Base-by-base conservation (phyloP, 1,284 basidiomycete species). In the Trametes versicolor region DNA sequence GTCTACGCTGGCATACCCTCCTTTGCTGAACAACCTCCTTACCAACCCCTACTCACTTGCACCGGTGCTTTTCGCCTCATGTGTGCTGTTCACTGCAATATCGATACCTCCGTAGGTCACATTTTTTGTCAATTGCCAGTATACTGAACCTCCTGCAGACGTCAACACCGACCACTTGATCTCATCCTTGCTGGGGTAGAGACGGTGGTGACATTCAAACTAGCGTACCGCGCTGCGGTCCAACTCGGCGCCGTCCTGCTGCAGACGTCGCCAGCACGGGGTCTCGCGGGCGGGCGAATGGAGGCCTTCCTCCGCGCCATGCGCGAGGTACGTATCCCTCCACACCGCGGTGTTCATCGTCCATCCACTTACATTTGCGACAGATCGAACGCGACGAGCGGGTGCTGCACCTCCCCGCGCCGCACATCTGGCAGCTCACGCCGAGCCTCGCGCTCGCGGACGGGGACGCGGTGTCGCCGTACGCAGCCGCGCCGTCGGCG, bases 401-500 rank as follows among this genome's bases (percentile, higher is more conserved):
- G 66, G 90, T 96, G 23, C 73, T 91, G 0, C 91, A 93, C 71
- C 83, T 95, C 10, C 91, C 92, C 1, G 87, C 91, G 12, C 93
- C 93, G 1, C 93, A 95, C 70, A 87, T 96, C 58, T 96, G 94
- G 94, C 93, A 95, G 72, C 84, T 95, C 49, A 86, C 87, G 19
- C 90, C 91, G 51, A 70, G 73, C 72, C 65, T 72, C 70, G 65
- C 68, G 64, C 71, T 73, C 63, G 69, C 67, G 64, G 68, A 71
- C 66, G 64, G 65, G 66, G 73, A 62, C 66, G 68, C 50, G 64
- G 62, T 49, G 21, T 68, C 63, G 32, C 64, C 60, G 29, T 67
- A 70, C 66, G 67, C 70, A 34, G 63, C 62, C 43, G 54, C 50
- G 36, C 57, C 41, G 62, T 1, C 53, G 53, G 36, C 67, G n/a